Conservation (phyloP, 2,329 filamentous ascomycete genomes). For the Chalaropsis thielavioides region DNA sequence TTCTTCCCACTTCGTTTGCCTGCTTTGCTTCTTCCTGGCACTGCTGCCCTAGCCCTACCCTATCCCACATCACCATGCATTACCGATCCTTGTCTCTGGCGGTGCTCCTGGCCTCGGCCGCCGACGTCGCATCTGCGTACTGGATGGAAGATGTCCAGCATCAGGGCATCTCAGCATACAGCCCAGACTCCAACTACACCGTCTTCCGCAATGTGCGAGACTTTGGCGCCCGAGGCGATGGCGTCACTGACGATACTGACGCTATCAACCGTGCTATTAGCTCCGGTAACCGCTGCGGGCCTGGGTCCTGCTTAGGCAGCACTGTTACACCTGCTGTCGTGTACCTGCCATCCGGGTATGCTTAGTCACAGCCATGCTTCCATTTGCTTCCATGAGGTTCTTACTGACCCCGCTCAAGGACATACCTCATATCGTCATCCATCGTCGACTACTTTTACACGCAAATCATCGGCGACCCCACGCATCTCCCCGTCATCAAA, state of each 20-base stretch:
- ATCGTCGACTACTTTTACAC: constrained; percentile 69
- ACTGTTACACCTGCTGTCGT: constrained; percentile 28
- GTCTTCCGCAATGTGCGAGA: constrained; percentile 36
- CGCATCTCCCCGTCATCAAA: constrained; percentile 40
- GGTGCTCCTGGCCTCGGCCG: background rate
- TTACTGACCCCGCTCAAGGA: constrained; percentile 26
- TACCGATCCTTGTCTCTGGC: background rate
- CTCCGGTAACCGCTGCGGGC: constrained; percentile 31
- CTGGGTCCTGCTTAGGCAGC: constrained; percentile 20
- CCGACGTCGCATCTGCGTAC: constrained; percentile 21
- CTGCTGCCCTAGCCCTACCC: background rate
- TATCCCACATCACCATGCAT: background rate
- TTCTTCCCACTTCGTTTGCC: background rate
- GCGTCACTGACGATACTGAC: constrained; percentile 26
- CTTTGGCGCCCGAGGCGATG: constrained; percentile 30
- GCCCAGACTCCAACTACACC: constrained; percentile 27
- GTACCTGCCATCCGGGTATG: constrained; percentile 28
- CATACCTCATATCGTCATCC: constrained; percentile 55
- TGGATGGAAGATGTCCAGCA: constrained; percentile 34
- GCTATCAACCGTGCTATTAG: constrained; percentile 27
- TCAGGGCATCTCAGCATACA: constrained; percentile 34
- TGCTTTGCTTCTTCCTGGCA: background rate
- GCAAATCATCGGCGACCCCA: constrained; percentile 59
- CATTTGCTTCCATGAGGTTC: background rate
- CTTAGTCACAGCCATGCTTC: background rate